These are phyloP conservation scores for Mollisia scopiformis DNA, from an alignment of 2,329 filamentous ascomycete species.

Conservation along the genomic window DNA sequence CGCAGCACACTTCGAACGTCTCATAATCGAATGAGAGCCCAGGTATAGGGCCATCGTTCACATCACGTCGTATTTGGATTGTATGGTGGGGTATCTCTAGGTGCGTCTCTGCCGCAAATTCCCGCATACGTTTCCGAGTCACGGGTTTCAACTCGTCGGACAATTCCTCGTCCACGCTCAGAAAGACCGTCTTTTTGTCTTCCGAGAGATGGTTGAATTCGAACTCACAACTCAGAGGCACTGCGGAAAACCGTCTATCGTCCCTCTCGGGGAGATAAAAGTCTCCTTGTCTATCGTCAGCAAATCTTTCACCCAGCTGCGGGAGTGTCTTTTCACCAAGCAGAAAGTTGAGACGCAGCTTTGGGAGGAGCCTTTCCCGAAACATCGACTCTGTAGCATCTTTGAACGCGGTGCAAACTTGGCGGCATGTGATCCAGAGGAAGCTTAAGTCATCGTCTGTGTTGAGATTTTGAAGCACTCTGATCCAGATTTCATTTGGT, in stretches of 20 bases:
- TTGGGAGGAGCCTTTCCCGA: conserved; percentile 17
- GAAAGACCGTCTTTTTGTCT: conserved; percentile 9
- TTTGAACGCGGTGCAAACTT: conserved; percentile 20
- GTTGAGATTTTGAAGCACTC: conserved; percentile 15
- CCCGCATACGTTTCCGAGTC: conserved; percentile 1
- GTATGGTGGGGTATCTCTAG: conserved; percentile 9
- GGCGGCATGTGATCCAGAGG: conserved; percentile 22
- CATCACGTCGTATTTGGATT: conserved; percentile 17
- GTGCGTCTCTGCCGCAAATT: neutral
- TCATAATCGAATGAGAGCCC: conserved; percentile 9
- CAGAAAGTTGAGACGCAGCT: conserved; percentile 15
- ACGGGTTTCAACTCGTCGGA: conserved; percentile 3
- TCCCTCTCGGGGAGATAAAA: neutral
- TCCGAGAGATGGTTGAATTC: conserved; percentile 10
- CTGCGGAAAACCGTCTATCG: neutral
- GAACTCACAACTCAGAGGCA: neutral
- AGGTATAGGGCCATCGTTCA: conserved; percentile 20
- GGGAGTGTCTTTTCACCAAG: conserved; percentile 9
- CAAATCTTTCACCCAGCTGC: neutral
- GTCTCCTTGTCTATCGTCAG: conserved; percentile 2
- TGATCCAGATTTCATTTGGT: conserved; percentile 24
- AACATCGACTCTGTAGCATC: conserved; percentile 20
- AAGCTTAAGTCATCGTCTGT: conserved; percentile 13
- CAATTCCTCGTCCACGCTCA: neutral
- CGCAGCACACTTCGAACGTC: conserved; percentile 10